phyloP scores from a whole-genome alignment of 2,329 filamentous ascomycete genomes.

The Macrophomina tecta region DNA sequence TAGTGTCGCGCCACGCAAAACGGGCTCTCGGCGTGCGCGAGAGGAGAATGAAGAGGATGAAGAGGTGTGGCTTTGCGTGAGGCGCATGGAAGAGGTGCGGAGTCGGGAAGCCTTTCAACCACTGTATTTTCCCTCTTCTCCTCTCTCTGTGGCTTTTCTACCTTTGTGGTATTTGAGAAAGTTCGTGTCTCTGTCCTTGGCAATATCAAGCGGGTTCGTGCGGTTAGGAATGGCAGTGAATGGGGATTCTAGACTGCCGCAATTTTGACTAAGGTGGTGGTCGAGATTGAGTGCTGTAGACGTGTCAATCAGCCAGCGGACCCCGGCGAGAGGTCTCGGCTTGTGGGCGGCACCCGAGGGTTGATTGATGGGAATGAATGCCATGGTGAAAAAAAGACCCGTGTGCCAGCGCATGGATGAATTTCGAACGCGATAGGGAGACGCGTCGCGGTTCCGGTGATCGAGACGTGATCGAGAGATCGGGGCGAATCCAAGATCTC shows the following conservation, averaged over 20 bases:
- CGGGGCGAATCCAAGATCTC: neutral
- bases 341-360: neutral
- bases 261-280: too few species aligned
- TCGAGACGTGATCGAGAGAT: constrained; percentile 3
- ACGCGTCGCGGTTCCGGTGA: neutral
- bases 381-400: neutral
- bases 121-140: too few species aligned
- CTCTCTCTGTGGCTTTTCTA: too few species aligned
- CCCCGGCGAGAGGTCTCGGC: neutral
- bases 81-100: too few species aligned
- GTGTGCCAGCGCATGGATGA: constrained; percentile 4
- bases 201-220: too few species aligned
- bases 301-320: neutral
- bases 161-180: too few species aligned
- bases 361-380: neutral
- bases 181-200: too few species aligned
- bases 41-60: neutral
- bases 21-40: too few species aligned
- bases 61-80: too few species aligned
- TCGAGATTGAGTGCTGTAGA: neutral
- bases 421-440: neutral
- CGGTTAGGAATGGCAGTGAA: too few species aligned
- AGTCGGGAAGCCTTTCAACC: too few species aligned
- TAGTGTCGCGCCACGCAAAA: neutral
- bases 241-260: too few species aligned